A percentile compares a stretch with the other conserved stretches of the same genome.
Evolutionary conservation across 1,139 yeast species (phyloP).

Genomic region (Pichia sp.): DNA sequence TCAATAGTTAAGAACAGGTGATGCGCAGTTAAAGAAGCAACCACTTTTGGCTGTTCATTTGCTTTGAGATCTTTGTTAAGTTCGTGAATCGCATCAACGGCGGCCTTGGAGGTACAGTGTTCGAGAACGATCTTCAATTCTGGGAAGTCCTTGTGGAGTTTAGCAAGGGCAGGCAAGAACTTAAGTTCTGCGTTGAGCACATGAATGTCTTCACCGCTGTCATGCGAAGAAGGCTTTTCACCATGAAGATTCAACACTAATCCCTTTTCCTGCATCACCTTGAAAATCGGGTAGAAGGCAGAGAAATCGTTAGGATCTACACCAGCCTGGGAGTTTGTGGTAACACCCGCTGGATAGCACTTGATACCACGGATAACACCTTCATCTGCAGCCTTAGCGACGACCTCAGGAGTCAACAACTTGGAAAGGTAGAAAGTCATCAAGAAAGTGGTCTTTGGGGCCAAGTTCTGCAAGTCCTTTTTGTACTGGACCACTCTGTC

Average conservation of each 20-base stretch:
- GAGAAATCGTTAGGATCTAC: conserved; percentile 90
- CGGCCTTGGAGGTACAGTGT: conserved; percentile 91
- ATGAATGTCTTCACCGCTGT: conserved; percentile 50
- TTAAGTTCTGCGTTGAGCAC: conserved; percentile 91
- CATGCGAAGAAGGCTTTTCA: conserved; percentile 69
- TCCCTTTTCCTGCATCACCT: conserved; percentile 75
- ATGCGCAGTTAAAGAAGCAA: conserved; percentile 94
- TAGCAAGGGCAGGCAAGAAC: conserved; percentile 84
- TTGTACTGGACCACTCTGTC: conserved; percentile 71
- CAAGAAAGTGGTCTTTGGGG: conserved; percentile 81
- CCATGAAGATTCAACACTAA: conserved; percentile 89
- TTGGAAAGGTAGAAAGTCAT: conserved; percentile 84
- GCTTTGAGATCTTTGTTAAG: conserved; percentile 54
- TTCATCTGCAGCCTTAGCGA: conserved; percentile 68
- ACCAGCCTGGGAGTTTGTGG: conserved; percentile 91
- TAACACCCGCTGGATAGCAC: conserved; percentile 98
- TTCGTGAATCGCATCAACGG: conserved; percentile 68
- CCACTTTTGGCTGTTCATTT: conserved; percentile 53
- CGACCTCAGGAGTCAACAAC: conserved; percentile 78
- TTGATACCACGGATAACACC: conserved; percentile 81
- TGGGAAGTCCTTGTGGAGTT: conserved; percentile 81
- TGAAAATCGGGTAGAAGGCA: conserved; percentile 80
- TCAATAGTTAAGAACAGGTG: conserved; percentile 86
- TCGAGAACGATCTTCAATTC: conserved; percentile 81
- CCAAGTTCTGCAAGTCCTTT: conserved; percentile 52